Percentiles rank a stretch among this genome's conserved stretches.
Conservation (phyloP, 78 protist genomes). For the Dictyostelium brefeldianum region DNA sequence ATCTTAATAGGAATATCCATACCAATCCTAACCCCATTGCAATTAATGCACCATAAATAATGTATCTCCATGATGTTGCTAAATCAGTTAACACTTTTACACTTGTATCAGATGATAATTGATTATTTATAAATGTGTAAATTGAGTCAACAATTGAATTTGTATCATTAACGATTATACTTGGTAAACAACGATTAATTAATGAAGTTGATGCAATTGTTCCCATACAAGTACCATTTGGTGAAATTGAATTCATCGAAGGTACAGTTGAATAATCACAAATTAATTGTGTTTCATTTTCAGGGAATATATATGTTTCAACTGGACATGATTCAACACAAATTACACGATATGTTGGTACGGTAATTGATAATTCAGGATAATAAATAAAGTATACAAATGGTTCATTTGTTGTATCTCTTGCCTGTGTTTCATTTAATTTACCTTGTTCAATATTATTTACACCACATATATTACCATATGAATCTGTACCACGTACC, state of each 20-base stretch:
- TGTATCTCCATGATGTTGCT: conserved; percentile 53
- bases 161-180: background rate
- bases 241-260: conserved; percentile 14
- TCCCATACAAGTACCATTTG: conserved; percentile 67
- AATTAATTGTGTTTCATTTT: conserved; percentile 8
- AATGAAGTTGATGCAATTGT: background rate
- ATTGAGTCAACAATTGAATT: conserved; percentile 1
- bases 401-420: conserved; percentile 40
- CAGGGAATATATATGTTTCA: background rate
- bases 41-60: conserved; percentile 57
- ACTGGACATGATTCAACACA: conserved; percentile 77
- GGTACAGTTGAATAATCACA: conserved; percentile 42
- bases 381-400: conserved; percentile 64
- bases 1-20: conserved; percentile 75
- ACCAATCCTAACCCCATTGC: conserved; percentile 79
- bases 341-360: conserved; percentile 20
- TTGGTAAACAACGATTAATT: conserved; percentile 57
- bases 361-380: background rate
- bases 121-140: conserved; percentile 4
- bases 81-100: conserved; percentile 21
- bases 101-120: background rate
- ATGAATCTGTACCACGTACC: conserved; percentile 63
- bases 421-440: conserved; percentile 24
- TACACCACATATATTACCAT: conserved; percentile 82
- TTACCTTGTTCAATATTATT: conserved; percentile 65